Evolutionary conservation across 192 early-diverging fungal species (phyloP).

Genomic region (Spinellus fusiger): DNA sequence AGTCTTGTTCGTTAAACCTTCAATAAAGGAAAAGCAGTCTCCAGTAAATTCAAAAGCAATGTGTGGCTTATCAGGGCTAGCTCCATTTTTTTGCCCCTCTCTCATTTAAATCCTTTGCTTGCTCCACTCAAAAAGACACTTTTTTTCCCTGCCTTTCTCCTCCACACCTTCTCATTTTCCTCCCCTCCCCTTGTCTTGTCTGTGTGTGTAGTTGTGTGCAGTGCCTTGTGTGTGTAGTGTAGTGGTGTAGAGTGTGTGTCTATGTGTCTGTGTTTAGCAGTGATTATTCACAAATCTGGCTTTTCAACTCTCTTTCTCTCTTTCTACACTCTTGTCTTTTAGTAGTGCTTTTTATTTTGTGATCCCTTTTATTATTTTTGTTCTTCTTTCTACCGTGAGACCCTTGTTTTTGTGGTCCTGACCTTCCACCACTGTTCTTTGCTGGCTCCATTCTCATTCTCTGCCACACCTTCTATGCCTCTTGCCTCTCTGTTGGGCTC

Average conservation of each 20-base stretch:
- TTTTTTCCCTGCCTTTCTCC: not conserved
- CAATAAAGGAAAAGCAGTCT: not conserved
- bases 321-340: too few species aligned
- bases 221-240: too few species aligned
- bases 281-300: too few species aligned
- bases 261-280: too few species aligned
- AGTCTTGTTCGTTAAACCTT: not conserved
- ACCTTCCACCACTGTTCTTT: not conserved
- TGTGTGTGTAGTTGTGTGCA: too few species aligned
- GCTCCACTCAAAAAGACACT: not conserved
- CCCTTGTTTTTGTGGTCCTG: not conserved
- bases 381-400: too few species aligned
- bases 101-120: not conserved
- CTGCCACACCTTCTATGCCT: not conserved
- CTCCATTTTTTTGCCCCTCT: not conserved
- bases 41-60: not conserved
- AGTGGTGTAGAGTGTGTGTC: too few species aligned
- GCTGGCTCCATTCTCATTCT: not conserved
- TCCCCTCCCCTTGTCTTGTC: not conserved
- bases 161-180: not conserved
- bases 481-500: not conserved
- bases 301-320: too few species aligned
- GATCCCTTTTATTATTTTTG: too few species aligned
- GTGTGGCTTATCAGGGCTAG: not conserved
- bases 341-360: too few species aligned